Conservation (phyloP, 192 early-diverging fungal species). For the Pilobolus umbonatus region DNA sequence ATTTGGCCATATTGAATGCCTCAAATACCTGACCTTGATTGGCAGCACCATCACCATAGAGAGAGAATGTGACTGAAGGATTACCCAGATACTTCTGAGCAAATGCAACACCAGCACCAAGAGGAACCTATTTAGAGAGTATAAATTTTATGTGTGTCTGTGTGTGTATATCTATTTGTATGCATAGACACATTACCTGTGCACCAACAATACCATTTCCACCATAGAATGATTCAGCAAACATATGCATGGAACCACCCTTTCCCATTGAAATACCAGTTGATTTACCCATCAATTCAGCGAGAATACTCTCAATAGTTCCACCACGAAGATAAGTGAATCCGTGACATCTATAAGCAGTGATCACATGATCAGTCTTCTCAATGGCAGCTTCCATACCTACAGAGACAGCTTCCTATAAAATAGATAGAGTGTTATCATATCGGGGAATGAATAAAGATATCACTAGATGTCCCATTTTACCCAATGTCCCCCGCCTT, state of each 20-base stretch:
- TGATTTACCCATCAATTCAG: constrained; percentile 78
- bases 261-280: constrained; percentile 90
- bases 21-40: constrained; percentile 99
- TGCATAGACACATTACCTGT: constrained; percentile 46
- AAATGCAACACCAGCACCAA: constrained; percentile 83
- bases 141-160: not conserved
- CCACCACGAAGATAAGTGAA: constrained; percentile 87
- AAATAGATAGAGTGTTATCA: not conserved
- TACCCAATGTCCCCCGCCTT: constrained; percentile 21
- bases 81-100: constrained; percentile 87
- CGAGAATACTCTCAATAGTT: constrained; percentile 57
- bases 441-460: not conserved
- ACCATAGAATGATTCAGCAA: constrained; percentile 91
- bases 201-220: constrained; percentile 99
- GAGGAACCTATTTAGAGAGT: constrained; percentile 46
- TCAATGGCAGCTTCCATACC: constrained; percentile 93
- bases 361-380: constrained; percentile 88
- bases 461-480: constrained; percentile 5
- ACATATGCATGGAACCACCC: constrained; percentile 99
- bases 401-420: constrained; percentile 82
- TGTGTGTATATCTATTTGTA: not conserved
- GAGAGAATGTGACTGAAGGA: constrained; percentile 77
- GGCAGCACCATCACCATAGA: constrained; percentile 97
- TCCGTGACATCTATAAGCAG: constrained; percentile 98
- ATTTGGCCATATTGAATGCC: constrained; percentile 98